Percentiles rank a stretch among this genome's conserved stretches.
phyloP scores from a whole-genome alignment of 2,329 filamentous ascomycete genomes.

The Metarhizium anisopliae region DNA sequence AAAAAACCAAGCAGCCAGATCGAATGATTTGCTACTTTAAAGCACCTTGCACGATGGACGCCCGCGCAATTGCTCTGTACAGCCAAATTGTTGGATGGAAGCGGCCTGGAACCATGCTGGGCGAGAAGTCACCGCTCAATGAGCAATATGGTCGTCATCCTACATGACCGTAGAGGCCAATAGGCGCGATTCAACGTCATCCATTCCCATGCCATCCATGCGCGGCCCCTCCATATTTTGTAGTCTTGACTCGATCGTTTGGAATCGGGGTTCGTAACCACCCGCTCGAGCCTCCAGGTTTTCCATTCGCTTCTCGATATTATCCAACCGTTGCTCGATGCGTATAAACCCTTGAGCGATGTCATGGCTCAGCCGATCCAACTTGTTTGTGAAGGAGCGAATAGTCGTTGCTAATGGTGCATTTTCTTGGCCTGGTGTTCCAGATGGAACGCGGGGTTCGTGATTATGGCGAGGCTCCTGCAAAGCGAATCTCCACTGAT shows the following conservation, averaged over 20 bases:
- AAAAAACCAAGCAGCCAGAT: neutral
- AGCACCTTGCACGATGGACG: neutral
- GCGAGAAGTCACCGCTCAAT: neutral
- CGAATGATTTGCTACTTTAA: neutral
- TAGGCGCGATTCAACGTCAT: constrained; percentile 35
- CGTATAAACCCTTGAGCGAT: constrained; percentile 42
- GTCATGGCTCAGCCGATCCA: constrained; percentile 50
- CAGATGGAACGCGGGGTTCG: constrained; percentile 46
- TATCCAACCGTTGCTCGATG: constrained; percentile 40
- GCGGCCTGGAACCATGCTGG: neutral
- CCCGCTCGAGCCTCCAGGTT: constrained; percentile 38
- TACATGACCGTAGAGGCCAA: constrained; percentile 36
- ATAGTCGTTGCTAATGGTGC: constrained; percentile 49
- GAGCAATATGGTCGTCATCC: constrained; percentile 9
- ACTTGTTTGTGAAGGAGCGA: constrained; percentile 48
- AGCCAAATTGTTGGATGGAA: neutral
- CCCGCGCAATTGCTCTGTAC: neutral
- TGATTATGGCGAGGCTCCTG: constrained; percentile 54
- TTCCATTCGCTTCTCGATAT: constrained; percentile 46
- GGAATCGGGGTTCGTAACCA: constrained; percentile 35
- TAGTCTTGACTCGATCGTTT: constrained; percentile 32
- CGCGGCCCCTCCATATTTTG: constrained; percentile 33
- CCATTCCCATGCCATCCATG: constrained; percentile 35
- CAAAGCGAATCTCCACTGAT: constrained; percentile 56
- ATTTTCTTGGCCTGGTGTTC: constrained; percentile 46